Conservation (phyloP, 2,329 filamentous ascomycete species). For the Cladosporium sp. region DNA sequence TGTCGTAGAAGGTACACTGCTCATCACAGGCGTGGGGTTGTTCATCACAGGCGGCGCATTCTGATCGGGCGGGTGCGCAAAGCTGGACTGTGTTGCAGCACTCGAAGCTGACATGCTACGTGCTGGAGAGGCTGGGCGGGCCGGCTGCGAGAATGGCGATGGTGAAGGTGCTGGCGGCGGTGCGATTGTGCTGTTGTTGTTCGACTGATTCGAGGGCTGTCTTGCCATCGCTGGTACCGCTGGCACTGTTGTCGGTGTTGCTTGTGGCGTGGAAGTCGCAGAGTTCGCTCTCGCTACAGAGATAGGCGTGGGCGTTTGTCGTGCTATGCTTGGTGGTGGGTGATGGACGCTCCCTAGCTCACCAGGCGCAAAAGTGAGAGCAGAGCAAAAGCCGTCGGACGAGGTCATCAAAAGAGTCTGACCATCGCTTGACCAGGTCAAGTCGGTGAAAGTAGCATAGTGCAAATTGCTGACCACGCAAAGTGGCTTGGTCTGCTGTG, state of each 20-base stretch:
- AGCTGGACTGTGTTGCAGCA: slow-evolving; percentile 47
- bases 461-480: slow-evolving; percentile 96
- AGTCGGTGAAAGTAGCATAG: slow-evolving; percentile 94
- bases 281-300: slow-evolving; percentile 41
- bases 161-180: slow-evolving; percentile 53
- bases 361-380: slow-evolving; percentile 77
- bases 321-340: slow-evolving; percentile 50
- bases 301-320: slow-evolving; percentile 44
- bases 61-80: slow-evolving; percentile 47
- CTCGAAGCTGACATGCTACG: slow-evolving; percentile 86
- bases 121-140: slow-evolving; percentile 73
- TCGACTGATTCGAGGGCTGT: slow-evolving; percentile 51
- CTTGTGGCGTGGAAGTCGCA: slow-evolving; percentile 45
- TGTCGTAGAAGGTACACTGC: slow-evolving; percentile 38
- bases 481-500: slow-evolving; percentile 83
- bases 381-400: slow-evolving; percentile 95
- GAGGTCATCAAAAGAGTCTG: slow-evolving; percentile 89
- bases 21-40: slow-evolving; percentile 38
- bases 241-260: slow-evolving; percentile 33
- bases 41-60: slow-evolving; percentile 42
- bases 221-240: slow-evolving; percentile 69
- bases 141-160: slow-evolving; percentile 49
- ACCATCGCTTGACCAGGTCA: slow-evolving; percentile 84
- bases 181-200: slow-evolving; percentile 17
- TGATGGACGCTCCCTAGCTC: slow-evolving; percentile 85